phyloP scores from a whole-genome alignment of 257 asterid species.

The Agastache rugosa region DNA sequence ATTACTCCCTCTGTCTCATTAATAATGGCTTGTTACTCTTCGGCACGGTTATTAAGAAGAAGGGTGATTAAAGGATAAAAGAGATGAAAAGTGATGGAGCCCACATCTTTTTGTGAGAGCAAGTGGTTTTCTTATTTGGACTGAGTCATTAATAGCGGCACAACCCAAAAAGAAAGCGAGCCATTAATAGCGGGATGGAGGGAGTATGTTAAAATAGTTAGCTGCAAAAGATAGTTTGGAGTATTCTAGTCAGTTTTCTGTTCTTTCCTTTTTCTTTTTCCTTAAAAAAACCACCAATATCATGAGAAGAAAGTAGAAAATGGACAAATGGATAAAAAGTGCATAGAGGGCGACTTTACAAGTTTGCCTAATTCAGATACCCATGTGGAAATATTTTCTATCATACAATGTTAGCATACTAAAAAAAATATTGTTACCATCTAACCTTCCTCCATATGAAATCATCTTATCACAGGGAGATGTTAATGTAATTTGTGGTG shows the following conservation, averaged over 20 bases:
- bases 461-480: conserved; percentile 49
- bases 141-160: no score
- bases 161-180: no score
- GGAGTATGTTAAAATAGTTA: not conserved
- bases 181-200: no score
- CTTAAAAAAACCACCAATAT: not conserved
- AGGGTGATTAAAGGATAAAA: no score
- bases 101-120: no score
- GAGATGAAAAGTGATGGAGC: no score
- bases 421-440: conserved; percentile 16
- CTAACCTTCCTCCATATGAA: conserved; percentile 20
- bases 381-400: conserved; percentile 19
- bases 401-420: not conserved
- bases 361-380: conserved; percentile 15
- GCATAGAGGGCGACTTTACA: conserved; percentile 21
- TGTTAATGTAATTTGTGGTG: conserved; percentile 60
- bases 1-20: no score
- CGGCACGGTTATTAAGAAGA: no score
- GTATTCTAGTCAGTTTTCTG: conserved; percentile 3
- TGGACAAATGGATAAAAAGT: conserved; percentile 8
- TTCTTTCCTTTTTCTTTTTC: not conserved
- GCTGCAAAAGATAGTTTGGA: conserved; percentile 11
- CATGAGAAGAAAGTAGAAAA: not conserved
- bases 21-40: no score
- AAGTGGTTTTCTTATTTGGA: no score